These are phyloP conservation scores for Penicillium coprophilum DNA, from an alignment of 495 filamentous ascomycete genomes.

Conservation along the genomic window DNA sequence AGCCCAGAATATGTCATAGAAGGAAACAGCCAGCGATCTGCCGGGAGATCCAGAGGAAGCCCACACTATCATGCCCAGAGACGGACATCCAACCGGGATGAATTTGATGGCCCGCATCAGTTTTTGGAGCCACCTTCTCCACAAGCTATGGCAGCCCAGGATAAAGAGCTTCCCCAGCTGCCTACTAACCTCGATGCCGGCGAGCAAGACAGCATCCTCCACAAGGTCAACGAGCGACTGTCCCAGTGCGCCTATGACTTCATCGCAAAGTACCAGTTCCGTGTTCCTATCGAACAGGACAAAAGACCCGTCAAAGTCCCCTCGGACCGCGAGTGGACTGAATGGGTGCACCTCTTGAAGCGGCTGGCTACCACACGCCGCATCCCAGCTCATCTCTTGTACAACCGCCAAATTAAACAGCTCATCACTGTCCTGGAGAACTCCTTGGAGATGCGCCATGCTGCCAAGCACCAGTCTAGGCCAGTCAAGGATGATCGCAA, in stretches of 20 bases:
- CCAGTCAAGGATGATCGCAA: conserved; percentile 88
- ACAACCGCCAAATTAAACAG: conserved; percentile 88
- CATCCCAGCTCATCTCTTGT: conserved; percentile 77
- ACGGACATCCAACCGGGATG: conserved; percentile 77
- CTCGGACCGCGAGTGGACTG: conserved; percentile 84
- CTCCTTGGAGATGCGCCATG: conserved; percentile 81
- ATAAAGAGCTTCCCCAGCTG: conserved; percentile 75
- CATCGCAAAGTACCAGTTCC: conserved; percentile 85
- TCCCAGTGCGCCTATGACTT: conserved; percentile 87
- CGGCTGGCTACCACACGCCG: conserved; percentile 80
- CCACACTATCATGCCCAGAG: conserved; percentile 62
- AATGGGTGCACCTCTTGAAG: conserved; percentile 88
- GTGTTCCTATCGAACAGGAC: conserved; percentile 75
- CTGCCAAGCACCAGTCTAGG: conserved; percentile 77
- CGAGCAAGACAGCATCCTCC: conserved; percentile 79
- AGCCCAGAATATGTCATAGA: conserved; percentile 45
- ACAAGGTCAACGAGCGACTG: conserved; percentile 76
- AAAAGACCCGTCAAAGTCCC: conserved; percentile 77
- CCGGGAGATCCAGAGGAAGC: conserved; percentile 47
- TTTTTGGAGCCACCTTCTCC: conserved; percentile 66
- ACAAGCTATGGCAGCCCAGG: conserved; percentile 67
- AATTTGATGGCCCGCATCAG: conserved; percentile 85
- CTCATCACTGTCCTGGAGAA: conserved; percentile 80
- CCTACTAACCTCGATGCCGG: conserved; percentile 78
- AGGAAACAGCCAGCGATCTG: conserved; percentile 37